Conservation (phyloP, 1,284 basidiomycete species). For the Cutaneotrichosporon curvatum region DNA sequence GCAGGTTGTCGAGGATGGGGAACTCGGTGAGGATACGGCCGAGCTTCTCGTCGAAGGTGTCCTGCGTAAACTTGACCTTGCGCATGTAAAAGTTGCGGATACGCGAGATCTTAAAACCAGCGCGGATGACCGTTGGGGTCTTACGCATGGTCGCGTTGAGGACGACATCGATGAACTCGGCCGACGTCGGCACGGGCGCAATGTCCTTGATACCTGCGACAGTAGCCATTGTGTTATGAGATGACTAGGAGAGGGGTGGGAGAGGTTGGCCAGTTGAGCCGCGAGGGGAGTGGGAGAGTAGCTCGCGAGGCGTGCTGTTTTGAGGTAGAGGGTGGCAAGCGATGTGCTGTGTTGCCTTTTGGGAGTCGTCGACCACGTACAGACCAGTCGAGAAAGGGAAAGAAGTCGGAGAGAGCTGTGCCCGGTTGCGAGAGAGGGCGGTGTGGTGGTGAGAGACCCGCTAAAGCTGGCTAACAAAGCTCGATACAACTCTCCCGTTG, state of each 20-base stretch:
- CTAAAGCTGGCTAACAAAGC: no score
- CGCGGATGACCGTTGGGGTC: slow-evolving; percentile 96
- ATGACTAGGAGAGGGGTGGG: no score
- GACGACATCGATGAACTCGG: slow-evolving; percentile 92
- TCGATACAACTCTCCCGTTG: no score
- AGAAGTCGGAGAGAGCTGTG: no score
- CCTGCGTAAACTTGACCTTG: slow-evolving; percentile 99
- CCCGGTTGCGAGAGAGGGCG: no score
- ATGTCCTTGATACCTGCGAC: slow-evolving; percentile 75
- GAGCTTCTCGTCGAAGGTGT: slow-evolving; percentile 94
- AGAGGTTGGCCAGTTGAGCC: no score
- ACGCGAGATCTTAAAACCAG: slow-evolving; percentile 66
- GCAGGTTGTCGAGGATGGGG: slow-evolving; percentile 92
- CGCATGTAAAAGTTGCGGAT: slow-evolving; percentile 77
- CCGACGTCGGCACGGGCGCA: slow-evolving; percentile 90
- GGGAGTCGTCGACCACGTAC: no score
- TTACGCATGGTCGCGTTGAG: slow-evolving; percentile 80
- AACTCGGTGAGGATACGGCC: slow-evolving; percentile 90
- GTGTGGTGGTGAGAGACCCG: no score
- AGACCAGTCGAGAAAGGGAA: no score
- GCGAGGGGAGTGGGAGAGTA: neutral
- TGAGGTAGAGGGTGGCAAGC: no score
- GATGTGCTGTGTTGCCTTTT: no score
- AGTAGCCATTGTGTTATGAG: slow-evolving; percentile 31
- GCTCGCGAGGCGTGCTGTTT: no score